Conservation (phyloP, 768 basidiomycete genomes). For the Clathrus columnatus region DNA sequence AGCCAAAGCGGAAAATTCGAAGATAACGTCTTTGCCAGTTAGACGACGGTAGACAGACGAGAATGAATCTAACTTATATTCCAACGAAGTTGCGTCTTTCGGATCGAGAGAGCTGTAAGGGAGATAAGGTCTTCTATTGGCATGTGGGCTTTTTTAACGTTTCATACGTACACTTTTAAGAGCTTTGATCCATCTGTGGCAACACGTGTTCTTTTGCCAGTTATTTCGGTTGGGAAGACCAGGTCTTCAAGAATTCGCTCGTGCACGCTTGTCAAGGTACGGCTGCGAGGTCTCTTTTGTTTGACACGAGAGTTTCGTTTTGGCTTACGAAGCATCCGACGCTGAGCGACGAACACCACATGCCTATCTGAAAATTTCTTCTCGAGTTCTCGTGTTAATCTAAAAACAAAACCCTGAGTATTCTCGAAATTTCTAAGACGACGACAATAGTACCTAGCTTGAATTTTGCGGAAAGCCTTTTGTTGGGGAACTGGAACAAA, state of each 20-base stretch:
- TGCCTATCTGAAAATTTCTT: conserved; percentile 99
- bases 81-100: conserved; percentile 94
- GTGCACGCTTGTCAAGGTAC: conserved; percentile 95
- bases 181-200: conserved; percentile 90
- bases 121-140: conserved; percentile 13
- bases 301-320: conserved; percentile 85
- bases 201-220: conserved; percentile 95
- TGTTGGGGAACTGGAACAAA: conserved; percentile 96
- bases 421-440: not conserved
- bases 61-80: conserved; percentile 99
- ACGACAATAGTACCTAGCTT: conserved; percentile 62
- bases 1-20: conserved; percentile 77
- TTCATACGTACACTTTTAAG: conserved; percentile 79
- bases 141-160: conserved; percentile 9
- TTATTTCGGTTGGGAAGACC: conserved; percentile 97
- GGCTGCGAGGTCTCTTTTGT: conserved; percentile 95
- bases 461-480: conserved; percentile 98
- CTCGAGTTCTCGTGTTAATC: conserved; percentile 97
- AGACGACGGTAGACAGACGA: conserved; percentile 91
- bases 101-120: conserved; percentile 81
- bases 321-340: conserved; percentile 96
- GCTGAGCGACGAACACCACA: conserved; percentile 97
- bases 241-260: conserved; percentile 99
- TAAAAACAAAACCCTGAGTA: conserved; percentile 34
- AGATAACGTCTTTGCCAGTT: conserved; percentile 95